Conservation (phyloP, 1,139 yeast genomes). For the Suhomyces taliae region DNA sequence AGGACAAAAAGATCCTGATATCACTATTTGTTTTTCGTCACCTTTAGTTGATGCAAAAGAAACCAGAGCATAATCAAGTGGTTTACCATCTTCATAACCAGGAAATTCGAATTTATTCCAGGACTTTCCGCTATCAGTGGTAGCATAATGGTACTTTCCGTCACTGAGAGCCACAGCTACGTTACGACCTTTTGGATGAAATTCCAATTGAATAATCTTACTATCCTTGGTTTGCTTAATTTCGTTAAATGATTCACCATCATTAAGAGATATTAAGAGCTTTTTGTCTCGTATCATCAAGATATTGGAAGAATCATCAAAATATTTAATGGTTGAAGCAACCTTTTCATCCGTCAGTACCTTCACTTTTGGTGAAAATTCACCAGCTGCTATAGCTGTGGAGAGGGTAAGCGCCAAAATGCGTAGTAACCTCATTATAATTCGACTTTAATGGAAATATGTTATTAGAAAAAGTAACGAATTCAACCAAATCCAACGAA, state of each 20-base stretch:
- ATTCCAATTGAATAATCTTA: constrained; percentile 27
- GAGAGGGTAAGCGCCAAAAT: neutral
- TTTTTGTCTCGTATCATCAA: constrained; percentile 31
- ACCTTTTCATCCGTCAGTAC: constrained; percentile 2
- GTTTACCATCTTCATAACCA: constrained; percentile 2
- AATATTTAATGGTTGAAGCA: constrained; percentile 34
- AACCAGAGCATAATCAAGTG: neutral
- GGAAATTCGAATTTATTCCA: constrained; percentile 49
- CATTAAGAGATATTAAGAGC: constrained; percentile 51
- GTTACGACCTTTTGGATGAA: constrained; percentile 46
- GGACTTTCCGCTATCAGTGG: constrained; percentile 56
- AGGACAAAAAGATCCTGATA: too few relatives aligned
- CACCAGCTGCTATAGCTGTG: neutral
- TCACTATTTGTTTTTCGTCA: too few relatives aligned
- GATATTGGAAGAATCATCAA: constrained; percentile 57
- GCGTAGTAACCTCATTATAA: neutral
- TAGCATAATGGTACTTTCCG: constrained; percentile 43
- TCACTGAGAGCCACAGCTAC: constrained; percentile 56
- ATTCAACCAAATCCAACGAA: too few relatives aligned
- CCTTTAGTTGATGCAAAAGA: too few relatives aligned
- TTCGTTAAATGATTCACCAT: constrained; percentile 56
- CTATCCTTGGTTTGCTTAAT: constrained; percentile 32
- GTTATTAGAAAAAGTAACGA: too few relatives aligned
- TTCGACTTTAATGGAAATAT: too few relatives aligned
- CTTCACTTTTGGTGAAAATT: constrained; percentile 15